Conservation (phyloP, 1,139 yeast genomes). For the Yamadazyma pseudoaaseri region DNA sequence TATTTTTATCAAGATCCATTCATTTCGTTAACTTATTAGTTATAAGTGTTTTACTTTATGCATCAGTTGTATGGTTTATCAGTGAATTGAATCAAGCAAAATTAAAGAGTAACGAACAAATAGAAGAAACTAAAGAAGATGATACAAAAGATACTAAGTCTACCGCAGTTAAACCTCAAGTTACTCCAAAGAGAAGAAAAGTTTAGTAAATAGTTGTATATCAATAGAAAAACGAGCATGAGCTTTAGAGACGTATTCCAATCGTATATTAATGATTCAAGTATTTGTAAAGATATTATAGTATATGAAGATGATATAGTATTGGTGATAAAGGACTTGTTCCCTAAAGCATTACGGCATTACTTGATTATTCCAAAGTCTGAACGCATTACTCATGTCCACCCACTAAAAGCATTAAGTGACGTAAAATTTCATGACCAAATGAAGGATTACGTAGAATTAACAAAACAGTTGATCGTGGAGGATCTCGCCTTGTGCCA, state of each 20-base stretch:
- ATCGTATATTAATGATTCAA: slow-evolving; percentile 32
- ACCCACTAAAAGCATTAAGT: slow-evolving; percentile 56
- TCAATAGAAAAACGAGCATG: slow-evolving; percentile 18
- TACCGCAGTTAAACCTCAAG: slow-evolving; percentile 2
- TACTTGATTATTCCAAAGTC: slow-evolving; percentile 60
- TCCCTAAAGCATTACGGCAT: slow-evolving; percentile 65
- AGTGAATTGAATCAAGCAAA: slow-evolving; percentile 61
- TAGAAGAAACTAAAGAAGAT: slow-evolving; percentile 11
- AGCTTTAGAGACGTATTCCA: slow-evolving; percentile 35
- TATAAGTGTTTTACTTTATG: slow-evolving; percentile 73
- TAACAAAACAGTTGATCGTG: slow-evolving; percentile 39
- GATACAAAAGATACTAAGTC: slow-evolving; percentile 1
- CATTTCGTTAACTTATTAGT: slow-evolving; percentile 76
- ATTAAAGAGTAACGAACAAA: slow-evolving; percentile 22
- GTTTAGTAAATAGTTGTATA: slow-evolving; percentile 7
- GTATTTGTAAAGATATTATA: slow-evolving; percentile 18
- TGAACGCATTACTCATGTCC: slow-evolving; percentile 31
- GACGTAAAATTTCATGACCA: slow-evolving; percentile 29
- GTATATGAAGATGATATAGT: slow-evolving; percentile 51
- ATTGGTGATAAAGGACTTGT: slow-evolving; percentile 58
- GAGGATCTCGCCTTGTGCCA: slow-evolving; percentile 31
- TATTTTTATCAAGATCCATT: slow-evolving; percentile 62
- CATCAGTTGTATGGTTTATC: slow-evolving; percentile 84
- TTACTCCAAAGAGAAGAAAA: slow-evolving; percentile 17
- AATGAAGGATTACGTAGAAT: slow-evolving; percentile 39